Base-by-base conservation (phyloP, 2,329 filamentous ascomycete species). In the Beauveria sp. region DNA sequence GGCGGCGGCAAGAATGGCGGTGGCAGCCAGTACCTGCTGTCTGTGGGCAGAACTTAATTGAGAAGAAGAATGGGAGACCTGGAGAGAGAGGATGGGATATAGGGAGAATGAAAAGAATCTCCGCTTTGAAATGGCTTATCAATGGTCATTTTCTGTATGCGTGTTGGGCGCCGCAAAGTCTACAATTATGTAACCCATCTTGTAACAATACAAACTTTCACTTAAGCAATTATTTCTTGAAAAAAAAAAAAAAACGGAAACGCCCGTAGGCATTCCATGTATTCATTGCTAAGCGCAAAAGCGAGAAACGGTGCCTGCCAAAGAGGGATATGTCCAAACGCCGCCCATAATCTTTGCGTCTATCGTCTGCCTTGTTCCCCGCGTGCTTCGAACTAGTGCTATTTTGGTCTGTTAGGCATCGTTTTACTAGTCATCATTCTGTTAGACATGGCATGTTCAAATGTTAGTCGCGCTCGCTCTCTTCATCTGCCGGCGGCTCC, bases 1-100 rank as follows among this genome's bases (percentile, higher is more conserved):
- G 86, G 90, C 68, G 88, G 90, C 59, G 88, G 90, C 60, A 82
- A 84, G 67, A 87, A 89, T 76, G 82, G 83, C 63, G 81, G 83
- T 3, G 58, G 58, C 6, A 73, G 73, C n/a, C 75, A 78, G 66
- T 81, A 81, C 66, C 72, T 86, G 69, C 70, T 86, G 65, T 83
- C 79, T 40, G 81, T 85, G 2, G 75, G 75, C 65, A 73, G 75
- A 67, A 73, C 73, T 62, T 77, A 3, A 38, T 38, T 38, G 2
- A 16, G 34, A 38, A 16, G 34, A 14, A 38, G 5, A 38, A 38
- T 38, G 34, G 5, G 12, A 5, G 3, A 16, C 5, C 5, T 16
- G 12, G 18, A 10, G 24, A 18, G 5, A 16, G 24, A 47, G 22
- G 61, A 60, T 61, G 61, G 16, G 40, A 18, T 38, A 46, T 60